These are phyloP conservation scores for Syncephalastrum racemosum DNA, from an alignment of 371 early-diverging fungal genomes.

Conservation along the genomic window DNA sequence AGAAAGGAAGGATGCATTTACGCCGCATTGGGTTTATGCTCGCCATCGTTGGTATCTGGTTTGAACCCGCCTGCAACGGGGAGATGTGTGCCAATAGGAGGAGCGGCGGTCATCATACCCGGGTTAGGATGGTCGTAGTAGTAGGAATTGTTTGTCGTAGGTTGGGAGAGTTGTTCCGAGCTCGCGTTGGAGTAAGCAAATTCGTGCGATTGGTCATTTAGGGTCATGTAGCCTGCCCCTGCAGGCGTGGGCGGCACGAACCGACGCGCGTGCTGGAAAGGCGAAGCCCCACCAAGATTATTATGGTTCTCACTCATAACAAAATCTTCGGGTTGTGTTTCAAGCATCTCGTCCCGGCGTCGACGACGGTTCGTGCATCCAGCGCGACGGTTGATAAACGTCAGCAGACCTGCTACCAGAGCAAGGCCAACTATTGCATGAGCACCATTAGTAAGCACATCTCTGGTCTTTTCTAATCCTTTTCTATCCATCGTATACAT, in stretches of 20 bases:
- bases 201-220: conserved; percentile 7
- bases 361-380: conserved; percentile 19
- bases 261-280: conserved; percentile 16
- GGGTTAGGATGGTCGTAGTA: too few relatives aligned
- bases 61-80: conserved; percentile 1
- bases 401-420: conserved; percentile 36
- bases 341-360: conserved; percentile 18
- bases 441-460: background rate
- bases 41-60: conserved; percentile 72
- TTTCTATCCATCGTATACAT: conserved; percentile 8
- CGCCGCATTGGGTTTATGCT: conserved; percentile 90
- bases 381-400: conserved; percentile 37
- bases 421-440: conserved; percentile 32
- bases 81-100: too few relatives aligned
- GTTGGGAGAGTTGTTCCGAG: conserved; percentile 3
- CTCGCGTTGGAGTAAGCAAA: background rate
- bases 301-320: conserved; percentile 30
- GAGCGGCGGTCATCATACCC: too few relatives aligned
- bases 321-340: conserved; percentile 37
- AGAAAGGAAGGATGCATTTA: background rate
- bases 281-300: conserved; percentile 19
- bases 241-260: conserved; percentile 18
- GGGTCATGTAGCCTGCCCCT: conserved; percentile 14
- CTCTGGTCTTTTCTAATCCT: background rate
- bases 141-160: background rate